Conservation (phyloP, 805 yeast species). For the Myxozyma monticola region DNA sequence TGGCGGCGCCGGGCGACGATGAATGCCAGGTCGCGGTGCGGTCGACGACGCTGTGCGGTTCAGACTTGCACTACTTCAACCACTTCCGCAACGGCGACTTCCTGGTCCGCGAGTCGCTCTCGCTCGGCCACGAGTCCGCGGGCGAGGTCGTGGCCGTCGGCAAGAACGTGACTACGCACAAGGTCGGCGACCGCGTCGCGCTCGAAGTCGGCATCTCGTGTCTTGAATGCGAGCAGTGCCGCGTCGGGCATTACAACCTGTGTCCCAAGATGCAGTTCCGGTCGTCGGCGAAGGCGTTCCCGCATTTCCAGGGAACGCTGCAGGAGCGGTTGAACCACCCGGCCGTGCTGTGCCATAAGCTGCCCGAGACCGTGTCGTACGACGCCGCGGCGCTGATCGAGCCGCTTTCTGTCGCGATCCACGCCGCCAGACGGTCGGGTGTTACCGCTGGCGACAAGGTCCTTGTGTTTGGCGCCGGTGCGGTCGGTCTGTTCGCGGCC, state of each 20-base stretch:
- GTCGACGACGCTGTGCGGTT: slow-evolving; percentile 32
- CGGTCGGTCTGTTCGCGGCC: slow-evolving; percentile 74
- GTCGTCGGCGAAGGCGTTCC: slow-evolving; percentile 62
- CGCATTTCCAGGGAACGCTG: slow-evolving; percentile 90
- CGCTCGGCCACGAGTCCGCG: slow-evolving; percentile 77
- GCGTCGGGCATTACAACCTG: slow-evolving; percentile 80
- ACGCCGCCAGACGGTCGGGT: slow-evolving; percentile 62
- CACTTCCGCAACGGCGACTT: slow-evolving; percentile 32
- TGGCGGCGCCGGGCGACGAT: slow-evolving; percentile 20
- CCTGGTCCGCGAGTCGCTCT: slow-evolving; percentile 67
- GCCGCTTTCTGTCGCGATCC: slow-evolving; percentile 82
- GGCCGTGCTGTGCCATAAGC: slow-evolving; percentile 59
- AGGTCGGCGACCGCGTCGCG: slow-evolving; percentile 76
- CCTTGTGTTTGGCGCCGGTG: slow-evolving; percentile 81
- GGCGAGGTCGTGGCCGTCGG: slow-evolving; percentile 73
- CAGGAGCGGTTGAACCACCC: slow-evolving; percentile 73
- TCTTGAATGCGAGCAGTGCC: slow-evolving; percentile 72
- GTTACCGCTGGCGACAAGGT: slow-evolving; percentile 64
- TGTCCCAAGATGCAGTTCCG: slow-evolving; percentile 72
- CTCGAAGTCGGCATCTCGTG: slow-evolving; percentile 85
- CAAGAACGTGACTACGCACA: slow-evolving; percentile 54
- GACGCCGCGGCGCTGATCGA: slow-evolving; percentile 82
- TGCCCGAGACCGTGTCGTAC: slow-evolving; percentile 67
- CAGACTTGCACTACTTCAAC: slow-evolving; percentile 32
- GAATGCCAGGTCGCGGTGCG: slow-evolving; percentile 31